phyloP scores from a whole-genome alignment of 768 basidiomycete species.

The Russula emetica region DNA sequence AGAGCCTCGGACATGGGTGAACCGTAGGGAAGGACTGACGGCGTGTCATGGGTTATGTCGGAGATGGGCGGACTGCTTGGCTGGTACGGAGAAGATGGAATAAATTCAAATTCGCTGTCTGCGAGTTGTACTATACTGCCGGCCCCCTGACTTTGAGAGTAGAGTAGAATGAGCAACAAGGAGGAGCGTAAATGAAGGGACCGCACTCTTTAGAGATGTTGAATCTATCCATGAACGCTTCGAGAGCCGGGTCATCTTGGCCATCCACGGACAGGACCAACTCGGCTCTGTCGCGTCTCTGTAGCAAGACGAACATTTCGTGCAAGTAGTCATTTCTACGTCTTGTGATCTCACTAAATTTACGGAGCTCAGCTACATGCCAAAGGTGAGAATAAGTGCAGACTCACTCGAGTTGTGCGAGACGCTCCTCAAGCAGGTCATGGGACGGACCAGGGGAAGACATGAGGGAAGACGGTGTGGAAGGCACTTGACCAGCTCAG shows the following conservation, averaged over 20 bases:
- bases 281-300: constrained; percentile 46
- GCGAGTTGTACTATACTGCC: constrained; percentile 33
- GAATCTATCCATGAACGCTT: constrained; percentile 52
- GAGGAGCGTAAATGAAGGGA: constrained; percentile 7
- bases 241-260: constrained; percentile 40
- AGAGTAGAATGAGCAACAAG: constrained; percentile 10
- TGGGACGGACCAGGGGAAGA: not conserved
- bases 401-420: constrained; percentile 26
- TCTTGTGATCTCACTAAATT: constrained; percentile 51
- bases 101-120: constrained; percentile 29
- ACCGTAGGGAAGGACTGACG: constrained; percentile 15
- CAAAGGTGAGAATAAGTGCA: not conserved
- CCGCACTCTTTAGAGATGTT: constrained; percentile 51
- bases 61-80: constrained; percentile 15
- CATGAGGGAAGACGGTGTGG: not conserved
- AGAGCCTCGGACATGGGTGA: constrained; percentile 30
- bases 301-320: constrained; percentile 67
- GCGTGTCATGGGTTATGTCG: constrained; percentile 7
- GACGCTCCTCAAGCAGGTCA: constrained; percentile 16
- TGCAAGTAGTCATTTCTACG: constrained; percentile 67
- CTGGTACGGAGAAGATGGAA: constrained; percentile 19
- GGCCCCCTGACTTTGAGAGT: constrained; percentile 36
- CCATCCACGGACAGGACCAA: constrained; percentile 40
- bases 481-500: not conserved
- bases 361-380: not conserved